Evolutionary conservation across 164 flowering plant genomes (phyloP), one percentile per base, ranked within the genome.

Genomic region (Akebia trifoliata): DNA sequence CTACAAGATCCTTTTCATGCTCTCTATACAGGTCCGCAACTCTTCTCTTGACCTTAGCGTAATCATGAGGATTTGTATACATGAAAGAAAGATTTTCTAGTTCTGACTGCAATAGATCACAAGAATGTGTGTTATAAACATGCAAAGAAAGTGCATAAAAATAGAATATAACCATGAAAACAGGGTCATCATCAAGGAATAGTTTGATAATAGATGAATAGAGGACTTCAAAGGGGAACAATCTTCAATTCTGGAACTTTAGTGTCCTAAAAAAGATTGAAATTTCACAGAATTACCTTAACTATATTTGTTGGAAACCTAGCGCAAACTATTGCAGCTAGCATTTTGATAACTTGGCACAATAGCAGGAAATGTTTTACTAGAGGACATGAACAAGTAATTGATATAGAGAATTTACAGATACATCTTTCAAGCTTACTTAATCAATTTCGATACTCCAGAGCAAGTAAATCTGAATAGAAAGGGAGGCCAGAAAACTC

Each of bases 1-100:
- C 99, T 24, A 43, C 36, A 49, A 94, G 70, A 69, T 94, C 99
- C 68, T 80, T 87, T 63, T 90, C 96, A 63, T 87, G 96, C 63
- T 94, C 96, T 67, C 72, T 82, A 46, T 69, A 71, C 43, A 94
- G 91, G 30, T 84, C 89, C 4, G 82, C 81, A 50, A 83, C 75
- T 67, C 93, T 81, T 64, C 80, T 79, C 71, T 79, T 79, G 72
- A 83, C 72, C 67, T 82, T 82, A 51, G 86, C 85, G 75, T 87
- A 77, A 60, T 86, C 97, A 69, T 76, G 86, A 54, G 89, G 65
- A 66, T 87, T 86, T 60, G 95, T 84, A 71, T 90, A 94, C 97
- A 86, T 86, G 70, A 94, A 94, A 36, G 99, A 83, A 25, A 94
- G 73, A 70, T 94, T 90, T 72, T 94, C 99, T 60, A 94, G 91